Conservation (phyloP, 768 basidiomycete species). For the Suillus cothurnatus region DNA sequence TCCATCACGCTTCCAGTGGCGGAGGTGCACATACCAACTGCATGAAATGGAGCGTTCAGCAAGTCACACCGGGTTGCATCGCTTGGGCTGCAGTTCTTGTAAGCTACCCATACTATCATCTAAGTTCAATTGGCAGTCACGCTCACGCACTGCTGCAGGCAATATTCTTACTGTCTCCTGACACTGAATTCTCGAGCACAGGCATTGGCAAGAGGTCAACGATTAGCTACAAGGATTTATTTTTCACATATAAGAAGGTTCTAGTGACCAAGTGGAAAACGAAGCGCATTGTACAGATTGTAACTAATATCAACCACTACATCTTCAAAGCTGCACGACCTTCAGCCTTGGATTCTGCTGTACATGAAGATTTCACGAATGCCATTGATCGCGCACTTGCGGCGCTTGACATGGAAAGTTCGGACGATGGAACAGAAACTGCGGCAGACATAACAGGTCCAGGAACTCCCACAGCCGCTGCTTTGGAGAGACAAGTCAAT, state of each 20-base stretch:
- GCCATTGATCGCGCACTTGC: neutral
- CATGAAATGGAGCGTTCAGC: too few relatives aligned
- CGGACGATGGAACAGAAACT: neutral
- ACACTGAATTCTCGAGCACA: too few relatives aligned
- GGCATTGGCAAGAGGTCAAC: too few relatives aligned
- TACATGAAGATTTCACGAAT: neutral
- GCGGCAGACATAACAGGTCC: neutral
- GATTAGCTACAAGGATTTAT: neutral
- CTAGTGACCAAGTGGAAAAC: constrained; percentile 3
- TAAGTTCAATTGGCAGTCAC: too few relatives aligned
- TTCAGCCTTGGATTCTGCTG: neutral
- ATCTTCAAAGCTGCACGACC: neutral
- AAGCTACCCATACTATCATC: neutral
- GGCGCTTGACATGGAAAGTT: neutral
- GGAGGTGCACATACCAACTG: too few relatives aligned
- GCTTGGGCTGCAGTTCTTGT: constrained; percentile 4
- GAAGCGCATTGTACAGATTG: neutral
- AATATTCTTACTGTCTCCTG: too few relatives aligned
- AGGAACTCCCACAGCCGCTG: neutral
- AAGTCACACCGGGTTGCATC: neutral
- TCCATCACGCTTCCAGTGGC: neutral
- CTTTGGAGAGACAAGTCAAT: neutral
- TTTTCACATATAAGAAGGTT: constrained; percentile 1
- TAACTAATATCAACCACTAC: too few relatives aligned
- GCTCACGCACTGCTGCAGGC: too few relatives aligned